These are phyloP conservation scores for Plectosphaerella sp. DNA, from an alignment of 2,329 filamentous ascomycete species.

Conservation along the genomic window DNA sequence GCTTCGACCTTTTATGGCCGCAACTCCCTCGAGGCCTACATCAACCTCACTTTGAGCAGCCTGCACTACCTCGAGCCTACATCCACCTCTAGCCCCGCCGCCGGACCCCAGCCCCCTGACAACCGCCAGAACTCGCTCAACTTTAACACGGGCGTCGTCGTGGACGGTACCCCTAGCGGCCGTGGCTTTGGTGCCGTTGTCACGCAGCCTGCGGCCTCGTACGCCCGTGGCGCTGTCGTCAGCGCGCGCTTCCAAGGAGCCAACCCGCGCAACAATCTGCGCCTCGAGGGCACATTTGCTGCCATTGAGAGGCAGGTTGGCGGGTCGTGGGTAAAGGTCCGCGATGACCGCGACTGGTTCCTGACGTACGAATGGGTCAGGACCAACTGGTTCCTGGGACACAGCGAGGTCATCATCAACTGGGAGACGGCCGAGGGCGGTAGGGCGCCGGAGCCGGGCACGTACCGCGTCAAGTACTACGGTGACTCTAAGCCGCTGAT, in stretches of 20 bases:
- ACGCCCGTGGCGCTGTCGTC: conserved; percentile 57
- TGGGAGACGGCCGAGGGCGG: conserved; percentile 68
- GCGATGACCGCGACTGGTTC: conserved; percentile 78
- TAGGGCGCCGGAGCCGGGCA: conserved; percentile 47
- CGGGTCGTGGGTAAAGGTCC: conserved; percentile 58
- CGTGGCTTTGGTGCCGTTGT: conserved; percentile 67
- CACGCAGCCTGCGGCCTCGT: conserved; percentile 46
- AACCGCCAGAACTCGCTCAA: conserved; percentile 71
- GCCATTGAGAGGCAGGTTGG: conserved; percentile 62
- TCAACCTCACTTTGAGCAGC: conserved; percentile 75
- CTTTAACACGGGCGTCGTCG: conserved; percentile 77
- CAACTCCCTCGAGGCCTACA: conserved; percentile 78
- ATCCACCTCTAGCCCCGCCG: conserved; percentile 33
- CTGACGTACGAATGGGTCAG: conserved; percentile 77
- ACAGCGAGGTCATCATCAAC: conserved; percentile 71
- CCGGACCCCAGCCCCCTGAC: conserved; percentile 68
- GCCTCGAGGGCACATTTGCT: conserved; percentile 72
- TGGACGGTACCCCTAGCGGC: conserved; percentile 63
- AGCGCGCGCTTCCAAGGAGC: conserved; percentile 74
- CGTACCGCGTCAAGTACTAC: conserved; percentile 77
- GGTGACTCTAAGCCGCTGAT: conserved; percentile 71
- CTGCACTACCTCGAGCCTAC: conserved; percentile 60
- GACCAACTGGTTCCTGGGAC: conserved; percentile 63
- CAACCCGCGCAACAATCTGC: conserved; percentile 85
- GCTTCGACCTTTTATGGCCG: conserved; percentile 85